These are phyloP conservation scores for Zymoseptoria ardabiliae DNA, from an alignment of 2,329 filamentous ascomycete genomes.

Conservation along the genomic window DNA sequence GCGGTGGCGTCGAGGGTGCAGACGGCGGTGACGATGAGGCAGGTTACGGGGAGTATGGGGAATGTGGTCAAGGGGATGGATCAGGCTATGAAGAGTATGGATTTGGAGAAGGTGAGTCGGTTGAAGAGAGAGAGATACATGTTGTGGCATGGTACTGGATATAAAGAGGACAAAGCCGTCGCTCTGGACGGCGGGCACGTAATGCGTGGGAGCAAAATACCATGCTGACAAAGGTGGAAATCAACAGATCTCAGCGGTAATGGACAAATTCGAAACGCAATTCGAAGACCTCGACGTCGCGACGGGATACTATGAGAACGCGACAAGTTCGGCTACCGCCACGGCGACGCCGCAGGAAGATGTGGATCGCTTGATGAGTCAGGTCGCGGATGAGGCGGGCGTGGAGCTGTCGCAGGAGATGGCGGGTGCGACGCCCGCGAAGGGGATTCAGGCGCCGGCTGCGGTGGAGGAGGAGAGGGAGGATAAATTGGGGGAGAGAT, in stretches of 20 bases:
- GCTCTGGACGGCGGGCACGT: too few species aligned
- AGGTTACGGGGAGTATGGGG: constrained; percentile 54
- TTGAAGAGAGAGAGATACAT: neutral
- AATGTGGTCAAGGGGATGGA: constrained; percentile 58
- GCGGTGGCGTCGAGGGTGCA: constrained; percentile 54
- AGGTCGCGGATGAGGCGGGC: constrained; percentile 82
- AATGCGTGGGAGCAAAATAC: too few species aligned
- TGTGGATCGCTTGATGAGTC: constrained; percentile 75
- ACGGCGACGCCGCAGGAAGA: constrained; percentile 72
- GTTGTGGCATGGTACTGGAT: too few species aligned
- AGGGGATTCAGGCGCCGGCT: constrained; percentile 47
- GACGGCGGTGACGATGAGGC: constrained; percentile 56
- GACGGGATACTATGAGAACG: constrained; percentile 74
- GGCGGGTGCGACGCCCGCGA: constrained; percentile 49
- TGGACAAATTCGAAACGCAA: constrained; percentile 58
- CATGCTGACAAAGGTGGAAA: too few species aligned
- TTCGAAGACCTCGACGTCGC: constrained; percentile 47
- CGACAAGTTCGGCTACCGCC: constrained; percentile 70
- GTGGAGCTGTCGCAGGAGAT: constrained; percentile 75
- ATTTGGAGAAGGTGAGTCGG: constrained; percentile 50
- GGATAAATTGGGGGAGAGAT: constrained; percentile 58
- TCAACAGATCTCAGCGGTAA: constrained; percentile 57
- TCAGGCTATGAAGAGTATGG: constrained; percentile 56
- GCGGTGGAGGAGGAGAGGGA: constrained; percentile 67
- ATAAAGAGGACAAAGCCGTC: too few species aligned